phyloP scores from a whole-genome alignment of 371 early-diverging fungal genomes.

The Globomyces sp. region DNA sequence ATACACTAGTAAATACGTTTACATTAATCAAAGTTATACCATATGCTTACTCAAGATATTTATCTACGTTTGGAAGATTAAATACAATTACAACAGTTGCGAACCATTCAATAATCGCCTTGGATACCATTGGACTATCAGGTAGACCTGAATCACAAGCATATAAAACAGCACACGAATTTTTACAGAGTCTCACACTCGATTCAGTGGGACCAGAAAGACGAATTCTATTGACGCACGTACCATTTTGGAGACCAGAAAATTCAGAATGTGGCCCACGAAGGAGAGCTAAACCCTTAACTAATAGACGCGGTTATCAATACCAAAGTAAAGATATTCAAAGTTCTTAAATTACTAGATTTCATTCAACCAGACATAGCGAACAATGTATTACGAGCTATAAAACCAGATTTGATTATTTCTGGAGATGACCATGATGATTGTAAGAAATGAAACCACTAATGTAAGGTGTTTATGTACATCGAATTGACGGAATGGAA shows the following conservation, averaged over 20 bases:
- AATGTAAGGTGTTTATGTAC: slow-evolving; percentile 11
- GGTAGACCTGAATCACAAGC: slow-evolving; percentile 40
- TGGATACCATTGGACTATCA: slow-evolving; percentile 80
- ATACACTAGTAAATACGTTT: slow-evolving; percentile 37
- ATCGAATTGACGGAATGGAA: background rate
- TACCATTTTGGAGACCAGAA: slow-evolving; percentile 72
- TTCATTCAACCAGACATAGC: slow-evolving; percentile 60
- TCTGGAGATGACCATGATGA: slow-evolving; percentile 95
- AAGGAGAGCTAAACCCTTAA: slow-evolving; percentile 47
- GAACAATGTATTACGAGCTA: slow-evolving; percentile 51
- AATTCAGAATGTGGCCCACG: slow-evolving; percentile 67
- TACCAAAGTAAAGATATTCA: slow-evolving; percentile 62
- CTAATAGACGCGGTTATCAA: slow-evolving; percentile 68
- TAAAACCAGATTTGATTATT: slow-evolving; percentile 70
- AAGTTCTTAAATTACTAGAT: slow-evolving; percentile 36
- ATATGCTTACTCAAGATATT: slow-evolving; percentile 54
- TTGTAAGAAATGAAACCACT: slow-evolving; percentile 61
- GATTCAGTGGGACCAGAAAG: slow-evolving; percentile 29
- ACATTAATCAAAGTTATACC: slow-evolving; percentile 45
- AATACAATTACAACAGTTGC: slow-evolving; percentile 62
- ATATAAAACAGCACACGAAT: slow-evolving; percentile 46
- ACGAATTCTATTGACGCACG: slow-evolving; percentile 72
- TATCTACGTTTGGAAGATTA: slow-evolving; percentile 60
- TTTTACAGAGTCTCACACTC: slow-evolving; percentile 39
- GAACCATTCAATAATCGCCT: slow-evolving; percentile 63